Percentiles rank a stretch among this genome's conserved stretches.
These are phyloP conservation scores for Colletotrichum sp. DNA, from an alignment of 2,329 filamentous ascomycete species.

Conservation along the genomic window DNA sequence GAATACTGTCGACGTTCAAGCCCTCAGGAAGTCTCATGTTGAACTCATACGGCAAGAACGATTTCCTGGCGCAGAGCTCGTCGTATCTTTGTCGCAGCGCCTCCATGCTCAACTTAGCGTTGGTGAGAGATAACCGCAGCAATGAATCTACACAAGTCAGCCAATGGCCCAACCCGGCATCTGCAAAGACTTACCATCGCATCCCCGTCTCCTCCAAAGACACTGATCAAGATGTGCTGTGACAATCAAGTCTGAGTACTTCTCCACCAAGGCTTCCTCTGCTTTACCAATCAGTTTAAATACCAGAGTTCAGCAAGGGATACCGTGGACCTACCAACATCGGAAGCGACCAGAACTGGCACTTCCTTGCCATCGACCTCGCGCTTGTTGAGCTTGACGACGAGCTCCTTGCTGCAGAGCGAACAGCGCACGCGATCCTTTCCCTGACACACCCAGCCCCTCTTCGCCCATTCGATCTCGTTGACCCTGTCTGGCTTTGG, in stretches of 20 bases:
- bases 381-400: slow-evolving; percentile 76
- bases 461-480: slow-evolving; percentile 93
- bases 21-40: slow-evolving; percentile 61
- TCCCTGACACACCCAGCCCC: slow-evolving; percentile 86
- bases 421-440: slow-evolving; percentile 85
- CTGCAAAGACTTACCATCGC: slow-evolving; percentile 65
- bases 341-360: slow-evolving; percentile 58
- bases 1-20: slow-evolving; percentile 53
- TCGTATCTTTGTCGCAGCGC: slow-evolving; percentile 68
- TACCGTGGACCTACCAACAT: slow-evolving; percentile 50
- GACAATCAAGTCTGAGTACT: slow-evolving; percentile 75
- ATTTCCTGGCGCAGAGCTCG: slow-evolving; percentile 57
- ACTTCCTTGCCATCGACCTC: slow-evolving; percentile 60
- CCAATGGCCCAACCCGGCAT: background rate
- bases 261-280: slow-evolving; percentile 73
- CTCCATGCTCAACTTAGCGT: slow-evolving; percentile 61
- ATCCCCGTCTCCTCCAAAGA: slow-evolving; percentile 86
- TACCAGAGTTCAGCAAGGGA: background rate
- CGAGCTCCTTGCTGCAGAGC: slow-evolving; percentile 81
- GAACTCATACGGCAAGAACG: slow-evolving; percentile 65
- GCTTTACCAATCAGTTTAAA: slow-evolving; percentile 11
- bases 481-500: slow-evolving; percentile 85
- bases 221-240: slow-evolving; percentile 81
- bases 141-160: slow-evolving; percentile 52
- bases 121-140: slow-evolving; percentile 66